phyloP scores from a whole-genome alignment of 2,329 filamentous ascomycete genomes.

The Ceratocystis diversiconidia region DNA sequence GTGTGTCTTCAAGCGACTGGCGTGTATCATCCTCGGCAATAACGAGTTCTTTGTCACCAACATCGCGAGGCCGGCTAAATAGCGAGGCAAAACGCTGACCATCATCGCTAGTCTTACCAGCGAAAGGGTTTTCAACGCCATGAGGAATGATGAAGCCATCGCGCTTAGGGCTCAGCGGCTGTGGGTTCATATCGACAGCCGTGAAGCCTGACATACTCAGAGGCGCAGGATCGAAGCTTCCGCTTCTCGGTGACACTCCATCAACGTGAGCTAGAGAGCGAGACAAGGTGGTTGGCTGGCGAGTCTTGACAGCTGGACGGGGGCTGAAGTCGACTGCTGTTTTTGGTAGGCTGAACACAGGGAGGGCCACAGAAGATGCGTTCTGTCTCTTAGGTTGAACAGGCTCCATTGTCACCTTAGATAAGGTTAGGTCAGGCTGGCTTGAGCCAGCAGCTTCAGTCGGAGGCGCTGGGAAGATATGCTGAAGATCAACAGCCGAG shows the following conservation, averaged over 20 bases:
- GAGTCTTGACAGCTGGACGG: background rate
- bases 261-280: conserved; percentile 6
- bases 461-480: conserved; percentile 17
- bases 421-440: background rate
- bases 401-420: conserved; percentile 8
- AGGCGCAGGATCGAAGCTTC: background rate
- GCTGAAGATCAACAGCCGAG: conserved; percentile 14
- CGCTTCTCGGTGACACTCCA: conserved; percentile 8
- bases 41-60: conserved; percentile 23
- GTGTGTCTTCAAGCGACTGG: conserved; percentile 34
- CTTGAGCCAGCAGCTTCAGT: background rate
- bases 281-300: background rate
- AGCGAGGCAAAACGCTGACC: conserved; percentile 30
- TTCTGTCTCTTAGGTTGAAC: conserved; percentile 5
- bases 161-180: conserved; percentile 33
- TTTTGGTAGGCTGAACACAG: conserved; percentile 8
- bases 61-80: conserved; percentile 27
- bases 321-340: conserved; percentile 9
- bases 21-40: conserved; percentile 53
- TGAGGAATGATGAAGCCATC: conserved; percentile 43
- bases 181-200: conserved; percentile 15
- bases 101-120: conserved; percentile 20
- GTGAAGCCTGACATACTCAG: conserved; percentile 13
- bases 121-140: conserved; percentile 27
- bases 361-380: background rate